Evolutionary conservation across 2,329 filamentous ascomycete genomes (phyloP).

Genomic region (Geosmithia flava): DNA sequence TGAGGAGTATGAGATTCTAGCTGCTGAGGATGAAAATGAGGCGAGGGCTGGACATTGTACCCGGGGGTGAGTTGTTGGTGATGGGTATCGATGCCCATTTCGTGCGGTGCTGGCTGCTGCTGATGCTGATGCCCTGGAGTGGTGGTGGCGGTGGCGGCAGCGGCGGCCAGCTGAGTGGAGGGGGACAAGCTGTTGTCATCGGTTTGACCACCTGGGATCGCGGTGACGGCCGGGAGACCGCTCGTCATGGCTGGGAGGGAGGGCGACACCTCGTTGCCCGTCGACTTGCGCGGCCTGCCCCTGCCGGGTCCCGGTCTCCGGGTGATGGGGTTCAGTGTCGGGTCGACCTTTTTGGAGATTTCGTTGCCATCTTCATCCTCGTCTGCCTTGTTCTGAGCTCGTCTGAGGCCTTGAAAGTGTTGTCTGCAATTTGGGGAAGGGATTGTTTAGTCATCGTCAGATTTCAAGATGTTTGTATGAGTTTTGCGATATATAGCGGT

Average conservation of each 20-base stretch:
- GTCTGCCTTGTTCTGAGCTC: conserved; percentile 41
- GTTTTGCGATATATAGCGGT: neutral
- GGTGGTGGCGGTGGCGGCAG: neutral
- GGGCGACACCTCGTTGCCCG: neutral
- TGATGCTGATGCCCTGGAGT: neutral
- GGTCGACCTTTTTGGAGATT: conserved; percentile 29
- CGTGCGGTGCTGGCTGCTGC: neutral
- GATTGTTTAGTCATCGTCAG: neutral
- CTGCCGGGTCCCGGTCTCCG: conserved; percentile 45
- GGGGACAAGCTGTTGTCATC: neutral
- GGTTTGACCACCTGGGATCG: neutral
- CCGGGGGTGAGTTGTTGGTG: neutral
- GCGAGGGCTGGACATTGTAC: neutral
- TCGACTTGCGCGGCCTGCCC: conserved; percentile 35
- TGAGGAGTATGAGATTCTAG: neutral
- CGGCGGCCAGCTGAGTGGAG: neutral
- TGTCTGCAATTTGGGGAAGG: conserved; percentile 28
- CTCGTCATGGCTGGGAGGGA: neutral
- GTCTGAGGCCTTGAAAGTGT: conserved; percentile 47
- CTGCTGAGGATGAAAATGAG: neutral
- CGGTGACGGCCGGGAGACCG: neutral
- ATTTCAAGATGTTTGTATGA: neutral
- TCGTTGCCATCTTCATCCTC: conserved; percentile 19
- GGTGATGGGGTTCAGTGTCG: conserved; percentile 45
- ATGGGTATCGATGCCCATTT: neutral